These are phyloP conservation scores for Knoxia roxburghii DNA, from an alignment of 257 asterid genomes.

Conservation along the genomic window DNA sequence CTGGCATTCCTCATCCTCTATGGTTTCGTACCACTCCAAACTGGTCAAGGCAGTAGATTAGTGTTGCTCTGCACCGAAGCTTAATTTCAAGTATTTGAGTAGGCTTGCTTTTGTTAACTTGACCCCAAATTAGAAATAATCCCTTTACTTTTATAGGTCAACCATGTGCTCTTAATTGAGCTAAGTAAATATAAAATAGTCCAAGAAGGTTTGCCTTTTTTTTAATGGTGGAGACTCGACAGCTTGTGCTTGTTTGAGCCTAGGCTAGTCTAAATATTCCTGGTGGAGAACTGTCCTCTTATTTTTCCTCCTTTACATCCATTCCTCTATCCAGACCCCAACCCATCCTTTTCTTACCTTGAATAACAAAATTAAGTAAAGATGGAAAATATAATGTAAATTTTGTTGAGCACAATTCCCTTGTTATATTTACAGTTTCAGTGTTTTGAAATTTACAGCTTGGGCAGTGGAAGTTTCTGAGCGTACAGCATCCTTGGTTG, in stretches of 20 bases:
- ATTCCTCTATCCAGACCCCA: not conserved
- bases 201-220: not conserved
- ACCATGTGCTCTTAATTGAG: not conserved
- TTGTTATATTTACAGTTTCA: not conserved
- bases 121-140: not conserved
- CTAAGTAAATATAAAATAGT: not conserved
- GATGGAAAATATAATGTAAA: not conserved
- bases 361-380: not conserved
- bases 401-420: not conserved
- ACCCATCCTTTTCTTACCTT: not conserved
- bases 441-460: constrained; percentile 45
- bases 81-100: not conserved
- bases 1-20: not conserved
- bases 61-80: constrained; percentile 2
- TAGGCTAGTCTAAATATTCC: not conserved
- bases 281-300: not conserved
- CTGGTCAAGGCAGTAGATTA: not conserved
- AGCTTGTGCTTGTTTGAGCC: not conserved
- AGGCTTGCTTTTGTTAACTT: not conserved
- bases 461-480: constrained; percentile 98
- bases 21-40: too few species aligned
- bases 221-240: not conserved
- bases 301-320: not conserved
- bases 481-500: constrained; percentile 84
- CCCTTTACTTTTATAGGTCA: not conserved